These are phyloP conservation scores for Apophysomyces trapeziformis DNA, from an alignment of 371 early-diverging fungal genomes.

Conservation along the genomic window DNA sequence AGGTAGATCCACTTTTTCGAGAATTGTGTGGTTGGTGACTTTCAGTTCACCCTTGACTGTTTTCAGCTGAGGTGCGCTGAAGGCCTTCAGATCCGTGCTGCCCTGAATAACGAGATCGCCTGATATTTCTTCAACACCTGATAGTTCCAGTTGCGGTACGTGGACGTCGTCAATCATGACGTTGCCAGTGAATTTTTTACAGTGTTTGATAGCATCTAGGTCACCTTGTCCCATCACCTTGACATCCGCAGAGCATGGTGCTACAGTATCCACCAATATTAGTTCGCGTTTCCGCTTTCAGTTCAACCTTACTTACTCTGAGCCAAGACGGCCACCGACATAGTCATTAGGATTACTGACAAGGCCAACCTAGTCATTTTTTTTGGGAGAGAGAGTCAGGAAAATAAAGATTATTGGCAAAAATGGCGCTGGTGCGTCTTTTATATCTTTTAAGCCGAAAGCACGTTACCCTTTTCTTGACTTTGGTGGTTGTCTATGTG, in stretches of 20 bases:
- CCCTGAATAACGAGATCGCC: conserved; percentile 50
- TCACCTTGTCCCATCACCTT: conserved; percentile 45
- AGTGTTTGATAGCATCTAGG: conserved; percentile 47
- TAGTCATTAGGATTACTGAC: background rate
- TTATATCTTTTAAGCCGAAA: conserved; percentile 3
- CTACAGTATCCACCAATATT: background rate
- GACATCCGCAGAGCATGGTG: conserved; percentile 32
- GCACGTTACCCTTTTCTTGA: background rate
- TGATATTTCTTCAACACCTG: conserved; percentile 42
- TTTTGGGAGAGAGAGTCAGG: background rate
- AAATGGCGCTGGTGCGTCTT: background rate
- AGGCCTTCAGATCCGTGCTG: conserved; percentile 38
- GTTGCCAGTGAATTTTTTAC: conserved; percentile 49
- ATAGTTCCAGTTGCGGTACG: conserved; percentile 28
- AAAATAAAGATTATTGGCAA: background rate
- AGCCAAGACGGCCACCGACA: conserved; percentile 1
- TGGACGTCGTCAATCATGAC: conserved; percentile 42
- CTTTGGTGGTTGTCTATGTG: background rate
- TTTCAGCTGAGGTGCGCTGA: conserved; percentile 51
- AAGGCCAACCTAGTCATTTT: conserved; percentile 2
- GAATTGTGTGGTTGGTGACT: conserved; percentile 50
- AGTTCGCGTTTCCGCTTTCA: background rate
- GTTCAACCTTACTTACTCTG: background rate
- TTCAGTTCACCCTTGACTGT: conserved; percentile 47
- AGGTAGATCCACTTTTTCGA: conserved; percentile 46